Base-by-base conservation (phyloP, 2,329 filamentous ascomycete genomes). In the Calonectria montana region DNA sequence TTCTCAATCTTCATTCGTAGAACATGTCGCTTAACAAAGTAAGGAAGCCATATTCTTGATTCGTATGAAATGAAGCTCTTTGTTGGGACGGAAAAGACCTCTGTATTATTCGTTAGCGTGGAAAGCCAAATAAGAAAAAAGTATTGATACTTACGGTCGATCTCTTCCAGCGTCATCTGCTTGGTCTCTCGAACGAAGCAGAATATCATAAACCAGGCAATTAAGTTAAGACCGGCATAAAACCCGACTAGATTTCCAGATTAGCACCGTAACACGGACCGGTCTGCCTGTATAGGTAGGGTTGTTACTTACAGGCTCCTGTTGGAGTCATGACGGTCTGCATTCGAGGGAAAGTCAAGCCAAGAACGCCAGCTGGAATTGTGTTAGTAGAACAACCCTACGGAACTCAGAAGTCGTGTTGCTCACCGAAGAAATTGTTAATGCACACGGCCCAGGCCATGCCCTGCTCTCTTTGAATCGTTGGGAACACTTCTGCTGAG, bases 111-210 rank as follows among this genome's bases (percentile, higher is more conserved):
- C 23, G 16, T 69, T 23, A 71, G 65, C 16, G 12, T 7, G 23
- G 3, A 12, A 37, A n/a, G 0, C 4, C 15, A 1, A 41, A 12
- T 15, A n/a, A 16, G 18, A 16, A 35, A 23, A 10, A 15, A n/a
- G 7, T 15, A 1, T 37, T n/a, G 9, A 25, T 1, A 70, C 70
- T 62, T 69, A 72, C 70, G 57, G 74, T 79, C 76, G 45, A 79
- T 18, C 41, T 87, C 85, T 73, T 87, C 85, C 4, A 87, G 80
- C 0, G 85, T 86, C 48, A 84, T 81, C 74, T 86, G 84, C 80
- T 87, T 86, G 2, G 85, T 87, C 77, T 87, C 85, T 48, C 85
- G 84, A 1, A 87, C 84, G 68, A 87, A 82, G 72, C 85, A 83
- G 78, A 87, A 87, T 71, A 87, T 87, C 77, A 87, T 83, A 61